Conservation (phyloP, 75 land plant species). For the Gnetum montanum region DNA sequence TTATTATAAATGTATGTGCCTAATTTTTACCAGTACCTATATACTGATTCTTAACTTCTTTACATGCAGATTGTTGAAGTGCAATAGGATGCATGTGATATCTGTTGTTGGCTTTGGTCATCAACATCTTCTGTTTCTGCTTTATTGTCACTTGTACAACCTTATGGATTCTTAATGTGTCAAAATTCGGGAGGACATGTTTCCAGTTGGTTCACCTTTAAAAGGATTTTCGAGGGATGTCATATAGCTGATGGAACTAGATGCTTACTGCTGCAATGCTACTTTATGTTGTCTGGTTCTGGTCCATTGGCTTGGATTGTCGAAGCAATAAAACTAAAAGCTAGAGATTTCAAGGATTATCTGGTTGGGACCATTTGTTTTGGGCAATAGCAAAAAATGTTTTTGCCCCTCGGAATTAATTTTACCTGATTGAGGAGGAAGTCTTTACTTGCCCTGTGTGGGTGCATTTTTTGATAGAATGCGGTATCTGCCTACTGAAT, state of each 20-base stretch:
- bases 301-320: constrained; percentile 8
- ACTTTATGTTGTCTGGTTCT: constrained; percentile 2
- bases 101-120: constrained; percentile 7
- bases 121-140: constrained; percentile 6
- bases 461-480: constrained; percentile 3
- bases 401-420: neutral
- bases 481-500: neutral
- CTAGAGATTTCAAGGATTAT: constrained; percentile 4
- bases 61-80: constrained; percentile 4
- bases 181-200: neutral
- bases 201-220: constrained; percentile 7
- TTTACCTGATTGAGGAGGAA: constrained; percentile 1
- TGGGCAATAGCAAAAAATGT: neutral
- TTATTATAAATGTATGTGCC: no score
- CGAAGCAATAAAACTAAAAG: constrained; percentile 8
- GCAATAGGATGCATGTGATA: neutral
- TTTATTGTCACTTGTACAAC: constrained; percentile 9
- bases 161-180: constrained; percentile 8
- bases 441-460: constrained; percentile 3
- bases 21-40: no score
- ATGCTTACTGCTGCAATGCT: constrained; percentile 1
- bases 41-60: no score
- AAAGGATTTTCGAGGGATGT: neutral
- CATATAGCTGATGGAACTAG: constrained; percentile 7
- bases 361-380: constrained; percentile 10